Evolutionary conservation across 2,329 filamentous ascomycete genomes (phyloP).

Genomic region (Ophiostoma australiae): DNA sequence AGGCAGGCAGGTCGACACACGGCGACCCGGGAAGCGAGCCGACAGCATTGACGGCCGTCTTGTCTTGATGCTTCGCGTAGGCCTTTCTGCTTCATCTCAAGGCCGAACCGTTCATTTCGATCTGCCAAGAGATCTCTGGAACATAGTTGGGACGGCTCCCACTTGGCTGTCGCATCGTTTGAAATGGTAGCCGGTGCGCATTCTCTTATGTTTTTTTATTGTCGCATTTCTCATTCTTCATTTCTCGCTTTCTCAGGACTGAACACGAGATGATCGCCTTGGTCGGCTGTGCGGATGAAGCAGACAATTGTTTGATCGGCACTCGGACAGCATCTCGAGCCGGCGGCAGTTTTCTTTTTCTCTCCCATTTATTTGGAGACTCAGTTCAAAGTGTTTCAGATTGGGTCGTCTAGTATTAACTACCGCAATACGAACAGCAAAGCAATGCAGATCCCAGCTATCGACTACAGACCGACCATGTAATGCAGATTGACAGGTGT

Average conservation of each 20-base stretch:
- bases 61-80: neutral
- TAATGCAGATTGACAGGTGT: conserved; percentile 35
- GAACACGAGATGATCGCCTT: neutral
- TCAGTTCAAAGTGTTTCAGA: neutral
- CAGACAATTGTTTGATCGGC: conserved; percentile 2
- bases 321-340: conserved; percentile 7
- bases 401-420: neutral
- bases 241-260: no score
- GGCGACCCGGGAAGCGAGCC: neutral
- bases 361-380: no score
- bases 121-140: conserved; percentile 30
- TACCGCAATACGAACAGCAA: neutral
- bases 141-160: conserved; percentile 19
- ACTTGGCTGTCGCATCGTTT: neutral
- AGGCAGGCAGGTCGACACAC: neutral
- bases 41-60: neutral
- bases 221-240: no score
- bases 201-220: no score
- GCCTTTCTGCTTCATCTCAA: neutral
- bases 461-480: neutral
- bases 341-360: neutral
- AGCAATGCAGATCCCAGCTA: neutral
- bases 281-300: neutral
- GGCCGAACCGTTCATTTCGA: neutral
- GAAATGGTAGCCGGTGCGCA: neutral